Conservation (phyloP, 139 green algal genomes). For the Zygnema circumcarinatum region DNA sequence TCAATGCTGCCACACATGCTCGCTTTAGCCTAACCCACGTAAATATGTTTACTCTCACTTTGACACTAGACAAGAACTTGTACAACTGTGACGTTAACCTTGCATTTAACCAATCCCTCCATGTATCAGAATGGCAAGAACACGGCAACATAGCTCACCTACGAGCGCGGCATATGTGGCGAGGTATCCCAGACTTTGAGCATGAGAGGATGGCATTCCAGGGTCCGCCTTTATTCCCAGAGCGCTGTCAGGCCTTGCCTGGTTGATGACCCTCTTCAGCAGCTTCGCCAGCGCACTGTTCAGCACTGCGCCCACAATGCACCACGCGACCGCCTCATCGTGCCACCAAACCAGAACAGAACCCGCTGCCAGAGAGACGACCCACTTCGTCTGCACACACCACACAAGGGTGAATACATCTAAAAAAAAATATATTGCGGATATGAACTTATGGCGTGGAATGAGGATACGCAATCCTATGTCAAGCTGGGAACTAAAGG, state of each 20-base stretch:
- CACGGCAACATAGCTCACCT: not conserved
- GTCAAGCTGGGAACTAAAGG: too few relatives aligned
- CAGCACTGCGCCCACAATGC: constrained; percentile 69
- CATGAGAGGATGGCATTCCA: constrained; percentile 78
- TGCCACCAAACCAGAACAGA: constrained; percentile 64
- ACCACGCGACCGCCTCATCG: constrained; percentile 70
- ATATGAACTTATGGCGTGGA: too few relatives aligned
- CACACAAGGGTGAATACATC: too few relatives aligned
- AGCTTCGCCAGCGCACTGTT: constrained; percentile 73
- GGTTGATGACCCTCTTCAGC: constrained; percentile 78
- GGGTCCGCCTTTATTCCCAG: constrained; percentile 72
- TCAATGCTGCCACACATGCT: too few relatives aligned
- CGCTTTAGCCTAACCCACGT: too few relatives aligned
- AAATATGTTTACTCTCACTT: too few relatives aligned
- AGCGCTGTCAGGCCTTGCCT: constrained; percentile 67
- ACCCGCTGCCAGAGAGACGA: constrained; percentile 66
- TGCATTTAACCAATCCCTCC: not conserved
- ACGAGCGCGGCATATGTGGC: constrained; percentile 65
- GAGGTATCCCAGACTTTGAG: constrained; percentile 73
- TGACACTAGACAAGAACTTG: not conserved
- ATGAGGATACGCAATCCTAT: too few relatives aligned
- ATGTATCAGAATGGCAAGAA: not conserved
- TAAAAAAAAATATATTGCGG: too few relatives aligned
- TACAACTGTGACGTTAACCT: not conserved
- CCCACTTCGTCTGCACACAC: constrained; percentile 75